phyloP scores from a whole-genome alignment of 73 alveolate genomes.

The Breviolum minutum region DNA sequence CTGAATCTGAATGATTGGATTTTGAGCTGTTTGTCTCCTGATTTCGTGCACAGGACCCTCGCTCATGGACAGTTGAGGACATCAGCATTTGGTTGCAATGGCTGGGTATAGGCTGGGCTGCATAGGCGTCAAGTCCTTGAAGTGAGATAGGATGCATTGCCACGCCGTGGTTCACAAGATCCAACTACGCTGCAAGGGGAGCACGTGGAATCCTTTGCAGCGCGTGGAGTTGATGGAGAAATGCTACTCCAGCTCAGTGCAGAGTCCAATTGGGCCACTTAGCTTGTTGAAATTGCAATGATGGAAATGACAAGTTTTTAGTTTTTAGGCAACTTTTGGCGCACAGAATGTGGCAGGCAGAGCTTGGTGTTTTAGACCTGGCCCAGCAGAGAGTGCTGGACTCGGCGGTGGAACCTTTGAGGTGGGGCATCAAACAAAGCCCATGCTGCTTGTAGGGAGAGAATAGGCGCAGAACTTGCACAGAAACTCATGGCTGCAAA shows the following conservation, averaged over 20 bases:
- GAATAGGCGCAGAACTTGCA: too few relatives aligned
- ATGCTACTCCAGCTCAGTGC: conserved; percentile 88
- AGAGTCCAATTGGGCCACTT: conserved; percentile 58
- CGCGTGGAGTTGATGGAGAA: conserved; percentile 62
- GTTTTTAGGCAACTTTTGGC: background rate
- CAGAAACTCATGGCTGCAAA: background rate
- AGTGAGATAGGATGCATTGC: background rate
- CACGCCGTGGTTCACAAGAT: background rate
- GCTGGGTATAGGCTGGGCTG: conserved; percentile 66
- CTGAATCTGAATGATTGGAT: background rate
- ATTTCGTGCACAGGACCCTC: conserved; percentile 47
- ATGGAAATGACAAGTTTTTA: background rate
- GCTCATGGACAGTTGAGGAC: conserved; percentile 92
- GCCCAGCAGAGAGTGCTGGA: conserved; percentile 89
- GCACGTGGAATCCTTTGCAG: conserved; percentile 82
- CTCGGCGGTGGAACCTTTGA: conserved; percentile 84
- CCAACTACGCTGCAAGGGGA: conserved; percentile 19
- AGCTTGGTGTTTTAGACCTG: conserved; percentile 53
- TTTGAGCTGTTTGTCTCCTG: background rate
- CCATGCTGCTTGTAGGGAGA: background rate
- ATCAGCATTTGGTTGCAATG: conserved; percentile 91
- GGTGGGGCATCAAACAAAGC: background rate
- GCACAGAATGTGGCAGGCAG: conserved; percentile 22
- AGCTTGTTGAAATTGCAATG: background rate
- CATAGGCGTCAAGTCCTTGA: background rate